Evolutionary conservation across 2,329 filamentous ascomycete species (phyloP).

Genomic region (Verticillium tricorpus): DNA sequence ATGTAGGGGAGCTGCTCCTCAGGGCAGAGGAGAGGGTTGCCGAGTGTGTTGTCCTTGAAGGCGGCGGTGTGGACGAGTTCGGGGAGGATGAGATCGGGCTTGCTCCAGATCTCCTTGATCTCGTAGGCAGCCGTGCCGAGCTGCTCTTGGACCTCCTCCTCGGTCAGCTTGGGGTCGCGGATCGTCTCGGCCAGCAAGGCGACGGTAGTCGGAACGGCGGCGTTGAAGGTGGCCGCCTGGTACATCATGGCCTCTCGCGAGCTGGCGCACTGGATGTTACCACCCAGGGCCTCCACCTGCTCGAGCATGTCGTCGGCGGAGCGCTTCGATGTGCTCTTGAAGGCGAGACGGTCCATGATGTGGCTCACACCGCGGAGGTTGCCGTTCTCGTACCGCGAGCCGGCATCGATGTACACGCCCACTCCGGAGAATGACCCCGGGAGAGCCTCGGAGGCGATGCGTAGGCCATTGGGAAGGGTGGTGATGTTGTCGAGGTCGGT

Average conservation of each 20-base stretch:
- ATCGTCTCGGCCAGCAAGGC: constrained; percentile 91
- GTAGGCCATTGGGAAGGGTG: constrained; percentile 84
- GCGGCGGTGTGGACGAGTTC: constrained; percentile 94
- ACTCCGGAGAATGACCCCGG: constrained; percentile 93
- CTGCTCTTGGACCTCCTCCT: constrained; percentile 82
- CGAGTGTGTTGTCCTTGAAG: constrained; percentile 92
- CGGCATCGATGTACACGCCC: constrained; percentile 92
- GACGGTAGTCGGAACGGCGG: constrained; percentile 76
- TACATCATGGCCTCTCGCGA: constrained; percentile 98
- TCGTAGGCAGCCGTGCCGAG: constrained; percentile 91
- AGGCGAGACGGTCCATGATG: constrained; percentile 91
- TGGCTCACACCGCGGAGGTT: constrained; percentile 86
- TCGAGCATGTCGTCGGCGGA: constrained; percentile 83
- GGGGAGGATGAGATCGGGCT: constrained; percentile 91
- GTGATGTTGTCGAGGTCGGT: constrained; percentile 84
- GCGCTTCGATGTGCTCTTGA: constrained; percentile 76
- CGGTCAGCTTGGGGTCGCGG: constrained; percentile 76
- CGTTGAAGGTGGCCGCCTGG: constrained; percentile 96
- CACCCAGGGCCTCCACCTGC: constrained; percentile 79
- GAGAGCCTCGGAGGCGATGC: constrained; percentile 90
- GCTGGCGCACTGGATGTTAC: constrained; percentile 95
- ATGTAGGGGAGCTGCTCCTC: constrained; percentile 76
- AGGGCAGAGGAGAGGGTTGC: constrained; percentile 88
- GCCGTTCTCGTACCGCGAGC: constrained; percentile 87
- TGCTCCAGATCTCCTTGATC: constrained; percentile 93